These are phyloP conservation scores for Cladosporium sp. DNA, from an alignment of 2,329 filamentous ascomycete genomes.

Conservation along the genomic window DNA sequence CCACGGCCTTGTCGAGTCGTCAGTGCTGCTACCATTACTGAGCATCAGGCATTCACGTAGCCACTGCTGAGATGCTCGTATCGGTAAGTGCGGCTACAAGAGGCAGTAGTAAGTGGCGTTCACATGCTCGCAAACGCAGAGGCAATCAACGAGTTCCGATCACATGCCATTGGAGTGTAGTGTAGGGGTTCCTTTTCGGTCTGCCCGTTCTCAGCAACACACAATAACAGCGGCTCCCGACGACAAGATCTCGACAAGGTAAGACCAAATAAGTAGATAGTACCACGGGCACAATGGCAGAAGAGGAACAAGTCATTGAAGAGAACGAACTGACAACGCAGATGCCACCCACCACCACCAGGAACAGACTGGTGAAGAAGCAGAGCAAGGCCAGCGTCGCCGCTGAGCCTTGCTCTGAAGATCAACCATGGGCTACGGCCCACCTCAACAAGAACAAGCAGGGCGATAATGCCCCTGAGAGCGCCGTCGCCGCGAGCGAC, in stretches of 20 bases:
- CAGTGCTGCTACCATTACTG: too few relatives aligned
- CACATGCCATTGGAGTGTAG: not conserved
- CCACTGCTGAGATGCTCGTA: too few relatives aligned
- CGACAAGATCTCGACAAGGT: not conserved
- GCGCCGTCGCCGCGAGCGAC: not conserved
- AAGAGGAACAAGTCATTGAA: not conserved
- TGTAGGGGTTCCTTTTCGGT: not conserved
- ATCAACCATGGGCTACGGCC: slow-evolving; percentile 10
- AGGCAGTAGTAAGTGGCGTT: not conserved
- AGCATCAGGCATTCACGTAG: too few relatives aligned
- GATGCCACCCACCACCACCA: slow-evolving; percentile 2
- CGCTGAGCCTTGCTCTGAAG: not conserved
- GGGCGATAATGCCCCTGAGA: not conserved
- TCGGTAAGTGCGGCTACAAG: not conserved
- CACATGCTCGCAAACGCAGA: slow-evolving; percentile 2
- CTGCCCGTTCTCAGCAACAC: not conserved
- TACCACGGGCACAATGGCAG: not conserved
- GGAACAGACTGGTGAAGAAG: not conserved
- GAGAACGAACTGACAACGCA: not conserved
- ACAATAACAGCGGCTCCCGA: not conserved
- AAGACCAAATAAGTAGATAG: not conserved
- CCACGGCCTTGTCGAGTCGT: too few relatives aligned
- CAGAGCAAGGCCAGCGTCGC: not conserved
- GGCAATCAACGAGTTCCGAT: too few relatives aligned
- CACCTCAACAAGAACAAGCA: not conserved